phyloP scores from a whole-genome alignment of 2,329 filamentous ascomycete species.

The Aspergillus sp. region DNA sequence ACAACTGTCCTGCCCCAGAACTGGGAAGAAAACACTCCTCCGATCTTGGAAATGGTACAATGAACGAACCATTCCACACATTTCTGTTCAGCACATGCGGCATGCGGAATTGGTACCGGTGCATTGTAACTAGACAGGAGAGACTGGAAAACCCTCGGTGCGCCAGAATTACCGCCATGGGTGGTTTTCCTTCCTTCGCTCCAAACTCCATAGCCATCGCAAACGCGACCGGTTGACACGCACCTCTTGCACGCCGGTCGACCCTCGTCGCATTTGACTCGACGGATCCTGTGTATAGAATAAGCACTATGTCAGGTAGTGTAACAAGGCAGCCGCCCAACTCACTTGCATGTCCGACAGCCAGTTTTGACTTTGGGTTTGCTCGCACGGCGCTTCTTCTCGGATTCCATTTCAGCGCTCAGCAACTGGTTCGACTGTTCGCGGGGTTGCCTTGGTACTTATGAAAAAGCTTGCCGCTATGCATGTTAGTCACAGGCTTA shows the following conservation, averaged over 20 bases:
- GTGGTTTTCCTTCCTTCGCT: conserved; percentile 36
- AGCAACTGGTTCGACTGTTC: not conserved
- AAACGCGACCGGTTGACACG: conserved; percentile 11
- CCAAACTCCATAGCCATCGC: conserved; percentile 47
- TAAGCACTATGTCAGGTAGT: not conserved
- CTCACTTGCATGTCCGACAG: conserved; percentile 16
- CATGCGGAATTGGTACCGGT: not conserved
- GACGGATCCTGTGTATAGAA: conserved; percentile 1
- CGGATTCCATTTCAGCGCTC: not conserved
- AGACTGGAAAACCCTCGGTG: not conserved
- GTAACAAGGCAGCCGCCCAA: not conserved
- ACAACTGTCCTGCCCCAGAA: conserved; percentile 46
- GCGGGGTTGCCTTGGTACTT: not conserved
- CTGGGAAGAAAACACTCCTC: conserved; percentile 36
- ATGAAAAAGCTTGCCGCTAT: not conserved
- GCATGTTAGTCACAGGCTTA: not conserved
- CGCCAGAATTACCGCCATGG: conserved; percentile 13
- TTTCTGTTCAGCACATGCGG: conserved; percentile 22
- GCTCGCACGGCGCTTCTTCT: not conserved
- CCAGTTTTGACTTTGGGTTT: conserved; percentile 6
- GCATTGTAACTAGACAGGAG: not conserved
- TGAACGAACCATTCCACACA: conserved; percentile 34
- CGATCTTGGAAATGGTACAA: conserved; percentile 33
- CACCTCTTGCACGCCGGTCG: conserved; percentile 9
- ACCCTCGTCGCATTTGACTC: conserved; percentile 13